Percentiles rank a stretch among this genome's conserved stretches.
phyloP scores from a whole-genome alignment of 2,329 filamentous ascomycete genomes.

The Diaporthe ampelina region DNA sequence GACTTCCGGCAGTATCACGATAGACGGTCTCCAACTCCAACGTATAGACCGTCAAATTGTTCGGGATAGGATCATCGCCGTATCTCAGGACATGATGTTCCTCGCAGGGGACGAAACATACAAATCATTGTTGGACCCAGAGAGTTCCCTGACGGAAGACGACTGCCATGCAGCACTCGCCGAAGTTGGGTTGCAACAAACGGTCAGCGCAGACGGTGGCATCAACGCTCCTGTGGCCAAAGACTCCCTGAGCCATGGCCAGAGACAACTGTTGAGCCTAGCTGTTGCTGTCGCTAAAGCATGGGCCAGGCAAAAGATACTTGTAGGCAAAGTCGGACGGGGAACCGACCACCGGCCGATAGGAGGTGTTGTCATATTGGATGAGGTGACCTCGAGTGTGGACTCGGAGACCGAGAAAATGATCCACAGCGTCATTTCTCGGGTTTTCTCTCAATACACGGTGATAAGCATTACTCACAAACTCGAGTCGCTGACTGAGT shows the following conservation, averaged over 20 bases:
- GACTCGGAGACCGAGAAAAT: neutral
- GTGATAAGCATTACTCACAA: constrained; percentile 16
- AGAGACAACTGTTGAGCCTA: constrained; percentile 1
- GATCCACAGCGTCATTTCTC: constrained; percentile 6
- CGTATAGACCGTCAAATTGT: neutral
- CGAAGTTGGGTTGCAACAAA: neutral
- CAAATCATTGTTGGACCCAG: neutral
- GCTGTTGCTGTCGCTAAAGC: neutral
- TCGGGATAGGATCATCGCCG: neutral
- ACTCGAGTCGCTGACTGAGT: neutral
- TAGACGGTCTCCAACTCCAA: neutral
- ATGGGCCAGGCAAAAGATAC: neutral
- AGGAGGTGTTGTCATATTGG: neutral
- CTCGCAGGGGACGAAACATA: neutral
- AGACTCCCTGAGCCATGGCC: neutral
- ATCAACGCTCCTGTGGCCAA: neutral
- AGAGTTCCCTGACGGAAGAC: neutral
- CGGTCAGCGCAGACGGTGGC: neutral
- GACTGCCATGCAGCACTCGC: neutral
- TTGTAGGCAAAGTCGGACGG: neutral
- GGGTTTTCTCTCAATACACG: neutral
- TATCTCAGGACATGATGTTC: neutral
- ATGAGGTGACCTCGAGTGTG: constrained; percentile 6
- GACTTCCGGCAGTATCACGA: neutral
- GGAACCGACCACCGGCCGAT: neutral